Percentiles rank a stretch among this genome's conserved stretches.
Conservation (phyloP, 371 early-diverging fungal genomes). For the Cokeromyces recurvatus region DNA sequence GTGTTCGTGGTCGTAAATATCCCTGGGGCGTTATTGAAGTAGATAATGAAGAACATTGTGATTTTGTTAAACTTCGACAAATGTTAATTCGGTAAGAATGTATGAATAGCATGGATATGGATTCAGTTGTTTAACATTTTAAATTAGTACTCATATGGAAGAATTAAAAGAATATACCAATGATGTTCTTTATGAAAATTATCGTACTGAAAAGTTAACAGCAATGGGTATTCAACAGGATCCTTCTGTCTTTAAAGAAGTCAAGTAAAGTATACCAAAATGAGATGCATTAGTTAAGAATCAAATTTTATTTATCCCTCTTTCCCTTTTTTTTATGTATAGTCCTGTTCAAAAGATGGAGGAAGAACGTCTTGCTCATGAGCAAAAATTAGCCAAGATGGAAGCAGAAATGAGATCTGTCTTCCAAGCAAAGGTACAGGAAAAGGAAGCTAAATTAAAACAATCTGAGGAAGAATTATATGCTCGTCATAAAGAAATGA, state of each 20-base stretch:
- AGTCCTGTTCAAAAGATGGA: conserved; percentile 88
- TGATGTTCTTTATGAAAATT: conserved; percentile 93
- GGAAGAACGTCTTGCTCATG: conserved; percentile 89
- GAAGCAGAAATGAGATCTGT: conserved; percentile 97
- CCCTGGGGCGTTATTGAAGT: conserved; percentile 97
- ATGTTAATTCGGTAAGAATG: conserved; percentile 70
- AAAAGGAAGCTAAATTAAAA: conserved; percentile 95
- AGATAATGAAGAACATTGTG: conserved; percentile 87
- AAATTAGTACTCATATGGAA: conserved; percentile 78
- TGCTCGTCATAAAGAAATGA: conserved; percentile 95
- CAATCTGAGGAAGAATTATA: conserved; percentile 96
- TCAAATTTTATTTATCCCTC: too few species aligned
- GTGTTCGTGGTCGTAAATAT: conserved; percentile 91
- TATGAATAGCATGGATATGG: too few species aligned
- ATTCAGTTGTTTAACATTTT: neutral
- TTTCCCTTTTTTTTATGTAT: neutral
- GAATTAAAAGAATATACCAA: conserved; percentile 92
- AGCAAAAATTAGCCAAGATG: conserved; percentile 95
- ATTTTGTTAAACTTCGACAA: conserved; percentile 93
- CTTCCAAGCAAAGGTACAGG: conserved; percentile 97
- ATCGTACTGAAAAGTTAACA: conserved; percentile 86
- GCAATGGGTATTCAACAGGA: conserved; percentile 83
- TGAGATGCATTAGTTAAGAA: too few species aligned
- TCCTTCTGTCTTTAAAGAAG: conserved; percentile 75
- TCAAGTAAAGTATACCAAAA: too few species aligned